Base-by-base conservation (phyloP, 2,329 filamentous ascomycete species). In the Colletotrichum nymphaeae region DNA sequence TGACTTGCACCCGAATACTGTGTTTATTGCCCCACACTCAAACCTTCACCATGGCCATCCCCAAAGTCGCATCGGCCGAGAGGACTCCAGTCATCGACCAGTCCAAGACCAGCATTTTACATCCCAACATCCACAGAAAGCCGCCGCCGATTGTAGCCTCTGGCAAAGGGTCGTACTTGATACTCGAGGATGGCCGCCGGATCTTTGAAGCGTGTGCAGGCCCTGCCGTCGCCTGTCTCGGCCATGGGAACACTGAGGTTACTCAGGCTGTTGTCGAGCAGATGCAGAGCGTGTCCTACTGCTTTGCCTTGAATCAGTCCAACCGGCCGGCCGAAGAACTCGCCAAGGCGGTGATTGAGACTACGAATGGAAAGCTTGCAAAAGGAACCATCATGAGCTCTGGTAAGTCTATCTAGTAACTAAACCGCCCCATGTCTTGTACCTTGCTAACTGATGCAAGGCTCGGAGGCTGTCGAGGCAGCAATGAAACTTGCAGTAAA, bases 401-500 rank as follows among this genome's bases (percentile, higher is more conserved):
- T 73, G 78, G 5, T 82, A 81, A 35, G 81, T 81, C 0, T 84
- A 81, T 32, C 30, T 32, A 32, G 30, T 63, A 75, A 86, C 22
- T n/a, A 19, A 46, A 26, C n/a, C 19, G 42, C 26, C 32, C 16
- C 49, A 72, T 28, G 63, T 58, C 19, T 49, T 76, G 56, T 28
- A 22, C 69, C 74, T 4, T 63, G 62, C 24, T 62, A 75, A 26
- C 53, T 72, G 24, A 58, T 60, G 24, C 69, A 64, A 32, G 74
- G 76, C 58, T 76, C 76, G 62, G 80, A 81, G 63, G 86, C 86
- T 0, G 81, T 84, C 16, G 86, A 89, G 69, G 81, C 85, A 0
- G 84, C 84, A 0, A 75, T 88, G 65, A 88, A 89, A 75, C 76
- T 87, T 6, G 85, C 85, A 0, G 77, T 83, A 8, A 86, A 89